A percentile compares a stretch with the other conserved stretches of the same genome.
These are phyloP conservation scores for Exserohilum turcica DNA, from an alignment of 2,329 filamentous ascomycete genomes.

Conservation along the genomic window DNA sequence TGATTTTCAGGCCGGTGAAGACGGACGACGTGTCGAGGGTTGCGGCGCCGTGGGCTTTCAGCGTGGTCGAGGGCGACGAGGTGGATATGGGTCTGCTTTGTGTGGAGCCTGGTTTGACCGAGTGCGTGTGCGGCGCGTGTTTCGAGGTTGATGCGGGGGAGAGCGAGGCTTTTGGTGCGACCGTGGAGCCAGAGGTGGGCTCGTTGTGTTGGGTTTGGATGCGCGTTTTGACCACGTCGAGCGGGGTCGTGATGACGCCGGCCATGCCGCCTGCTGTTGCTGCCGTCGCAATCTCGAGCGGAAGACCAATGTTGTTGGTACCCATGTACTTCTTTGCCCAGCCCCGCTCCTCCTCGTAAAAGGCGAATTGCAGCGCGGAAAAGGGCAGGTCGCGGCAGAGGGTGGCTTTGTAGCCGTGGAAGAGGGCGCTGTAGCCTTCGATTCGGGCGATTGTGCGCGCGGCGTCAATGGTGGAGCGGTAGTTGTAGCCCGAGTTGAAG, in stretches of 20 bases:
- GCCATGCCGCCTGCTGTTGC: constrained; percentile 89
- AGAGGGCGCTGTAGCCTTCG: constrained; percentile 85
- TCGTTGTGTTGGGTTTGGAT: constrained; percentile 86
- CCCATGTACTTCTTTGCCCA: constrained; percentile 80
- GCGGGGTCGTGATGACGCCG: constrained; percentile 89
- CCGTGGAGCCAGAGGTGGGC: constrained; percentile 17
- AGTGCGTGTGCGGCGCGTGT: constrained; percentile 34
- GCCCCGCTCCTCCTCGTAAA: constrained; percentile 91
- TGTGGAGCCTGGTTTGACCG: constrained; percentile 29
- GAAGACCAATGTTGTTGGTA: constrained; percentile 81
- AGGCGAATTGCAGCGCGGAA: constrained; percentile 94
- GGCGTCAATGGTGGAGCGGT: constrained; percentile 82
- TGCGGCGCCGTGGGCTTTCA: constrained; percentile 76
- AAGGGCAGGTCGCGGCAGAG: constrained; percentile 94
- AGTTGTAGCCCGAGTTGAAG: constrained; percentile 95
- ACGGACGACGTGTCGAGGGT: constrained; percentile 89
- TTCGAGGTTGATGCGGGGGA: constrained; percentile 36
- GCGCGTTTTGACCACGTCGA: constrained; percentile 96
- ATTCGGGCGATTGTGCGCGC: constrained; percentile 79
- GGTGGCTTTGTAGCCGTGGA: constrained; percentile 96
- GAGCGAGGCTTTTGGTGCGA: constrained; percentile 19
- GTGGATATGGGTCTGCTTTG: constrained; percentile 79
- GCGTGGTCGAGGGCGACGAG: constrained; percentile 83
- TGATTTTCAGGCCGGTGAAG: constrained; percentile 78
- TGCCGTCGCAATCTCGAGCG: constrained; percentile 85